Conservation (phyloP, 345 rosid species). For the Microthlaspi erraticum region DNA sequence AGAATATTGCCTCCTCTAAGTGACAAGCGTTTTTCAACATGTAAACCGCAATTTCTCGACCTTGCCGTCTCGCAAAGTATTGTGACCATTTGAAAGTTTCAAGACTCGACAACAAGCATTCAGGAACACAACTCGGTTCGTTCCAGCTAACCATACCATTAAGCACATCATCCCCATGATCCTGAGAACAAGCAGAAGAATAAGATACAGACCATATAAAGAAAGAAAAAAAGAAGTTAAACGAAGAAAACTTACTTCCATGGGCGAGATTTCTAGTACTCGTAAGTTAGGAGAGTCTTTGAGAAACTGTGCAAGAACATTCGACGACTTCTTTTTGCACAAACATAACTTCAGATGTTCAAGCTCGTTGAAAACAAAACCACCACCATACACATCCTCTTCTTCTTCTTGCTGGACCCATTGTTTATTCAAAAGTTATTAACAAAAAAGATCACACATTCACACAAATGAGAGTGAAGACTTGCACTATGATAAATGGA, state of each 20-base stretch:
- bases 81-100: no score
- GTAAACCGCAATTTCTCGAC: no score
- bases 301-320: background rate
- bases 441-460: no score
- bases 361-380: background rate
- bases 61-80: no score
- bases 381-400: background rate
- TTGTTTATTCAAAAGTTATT: no score
- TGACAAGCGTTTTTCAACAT: no score
- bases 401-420: no score
- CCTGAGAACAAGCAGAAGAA: constrained; percentile 2
- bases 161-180: background rate
- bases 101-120: no score
- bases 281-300: constrained; percentile 19
- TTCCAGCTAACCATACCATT: background rate
- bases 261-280: background rate
- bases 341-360: background rate
- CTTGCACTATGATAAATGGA: background rate
- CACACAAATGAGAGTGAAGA: background rate
- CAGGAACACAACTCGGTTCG: background rate
- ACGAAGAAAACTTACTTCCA: background rate
- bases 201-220: background rate
- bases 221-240: no score
- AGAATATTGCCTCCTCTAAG: no score
- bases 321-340: background rate